Percentiles rank a stretch among this genome's conserved stretches.
Evolutionary conservation across 108 stramenopile genomes (phyloP).

Genomic region (Skeletonema grethae): DNA sequence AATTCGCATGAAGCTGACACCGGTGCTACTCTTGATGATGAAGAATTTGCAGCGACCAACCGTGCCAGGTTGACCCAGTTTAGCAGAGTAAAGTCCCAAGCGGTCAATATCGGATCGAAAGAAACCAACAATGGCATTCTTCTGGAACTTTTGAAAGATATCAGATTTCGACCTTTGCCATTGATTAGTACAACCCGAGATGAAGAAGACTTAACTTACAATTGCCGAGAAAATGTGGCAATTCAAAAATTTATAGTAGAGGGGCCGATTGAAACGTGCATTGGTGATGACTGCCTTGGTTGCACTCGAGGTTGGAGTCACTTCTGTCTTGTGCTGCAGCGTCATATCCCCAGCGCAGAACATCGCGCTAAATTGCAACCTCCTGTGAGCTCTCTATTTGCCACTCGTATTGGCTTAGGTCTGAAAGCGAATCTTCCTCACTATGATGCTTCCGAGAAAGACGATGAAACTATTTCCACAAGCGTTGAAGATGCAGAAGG

Average conservation of each 20-base stretch:
- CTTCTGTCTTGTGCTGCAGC: slow-evolving; percentile 75
- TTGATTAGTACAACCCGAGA: slow-evolving; percentile 55
- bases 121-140: slow-evolving; percentile 55
- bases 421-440: slow-evolving; percentile 43
- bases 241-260: slow-evolving; percentile 79
- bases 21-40: slow-evolving; percentile 13
- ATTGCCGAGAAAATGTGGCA: slow-evolving; percentile 24
- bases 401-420: slow-evolving; percentile 79
- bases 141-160: slow-evolving; percentile 75
- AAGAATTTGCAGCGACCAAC: slow-evolving; percentile 13
- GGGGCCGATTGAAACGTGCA: slow-evolving; percentile 76
- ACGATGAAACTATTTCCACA: neutral
- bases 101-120: neutral
- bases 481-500: neutral
- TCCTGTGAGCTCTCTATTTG: slow-evolving; percentile 68
- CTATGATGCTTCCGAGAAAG: slow-evolving; percentile 12
- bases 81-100: slow-evolving; percentile 25
- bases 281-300: slow-evolving; percentile 86
- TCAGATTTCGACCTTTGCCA: slow-evolving; percentile 79
- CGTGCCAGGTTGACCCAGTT: slow-evolving; percentile 23
- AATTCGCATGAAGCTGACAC: slow-evolving; percentile 38
- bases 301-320: slow-evolving; percentile 85
- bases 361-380: slow-evolving; percentile 78
- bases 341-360: slow-evolving; percentile 65
- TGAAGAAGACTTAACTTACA: slow-evolving; percentile 38